Evolutionary conservation across 176 grass and related monocot genomes (phyloP).

Genomic region (Pontederia paniculata): DNA sequence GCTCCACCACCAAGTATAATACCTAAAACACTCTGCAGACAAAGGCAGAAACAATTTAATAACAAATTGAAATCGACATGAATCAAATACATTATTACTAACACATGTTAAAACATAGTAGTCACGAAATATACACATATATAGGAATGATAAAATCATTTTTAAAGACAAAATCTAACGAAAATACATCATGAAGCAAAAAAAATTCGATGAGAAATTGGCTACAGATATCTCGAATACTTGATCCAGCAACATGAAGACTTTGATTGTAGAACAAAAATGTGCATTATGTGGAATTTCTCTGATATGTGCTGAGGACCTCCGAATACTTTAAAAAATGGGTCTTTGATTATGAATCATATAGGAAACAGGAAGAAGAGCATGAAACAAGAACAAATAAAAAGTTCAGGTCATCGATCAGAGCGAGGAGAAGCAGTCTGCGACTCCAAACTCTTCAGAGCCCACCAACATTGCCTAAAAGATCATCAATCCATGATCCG

Average conservation of each 20-base stretch:
- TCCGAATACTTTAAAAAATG: neutral
- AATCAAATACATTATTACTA: neutral
- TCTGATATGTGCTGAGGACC: neutral
- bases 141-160: too few relatives aligned
- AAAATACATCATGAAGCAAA: too few relatives aligned
- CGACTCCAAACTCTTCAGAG: too few relatives aligned
- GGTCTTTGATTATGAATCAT: neutral
- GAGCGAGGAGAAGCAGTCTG: too few relatives aligned
- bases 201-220: too few relatives aligned
- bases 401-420: too few relatives aligned
- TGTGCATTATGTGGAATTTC: neutral
- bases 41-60: neutral
- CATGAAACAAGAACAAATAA: neutral
- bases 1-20: constrained; percentile 95
- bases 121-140: too few relatives aligned
- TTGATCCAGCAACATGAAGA: too few relatives aligned
- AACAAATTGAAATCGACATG: neutral
- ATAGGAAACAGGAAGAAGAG: neutral
- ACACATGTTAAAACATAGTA: neutral
- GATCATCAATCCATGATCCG: too few relatives aligned
- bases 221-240: too few relatives aligned
- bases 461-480: too few relatives aligned
- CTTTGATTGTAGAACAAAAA: neutral
- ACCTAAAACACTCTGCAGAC: constrained; percentile 74
- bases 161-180: too few relatives aligned